Evolutionary conservation across 495 filamentous ascomycete genomes (phyloP).

Genomic region (Penicillium paxilli): DNA sequence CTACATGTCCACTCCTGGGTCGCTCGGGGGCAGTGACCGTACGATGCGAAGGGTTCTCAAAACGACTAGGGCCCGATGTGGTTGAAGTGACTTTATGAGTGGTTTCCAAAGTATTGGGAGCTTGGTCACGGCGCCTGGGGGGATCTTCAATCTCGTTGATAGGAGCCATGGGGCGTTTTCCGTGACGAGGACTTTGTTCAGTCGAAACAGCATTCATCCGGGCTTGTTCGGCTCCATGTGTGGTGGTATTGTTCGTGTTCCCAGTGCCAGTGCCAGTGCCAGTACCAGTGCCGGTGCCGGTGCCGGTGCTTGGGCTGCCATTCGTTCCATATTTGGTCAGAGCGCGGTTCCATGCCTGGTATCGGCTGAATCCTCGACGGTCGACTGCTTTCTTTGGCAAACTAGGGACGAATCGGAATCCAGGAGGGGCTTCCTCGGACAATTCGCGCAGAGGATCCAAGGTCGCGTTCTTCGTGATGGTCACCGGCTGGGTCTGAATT

Average conservation of each 20-base stretch:
- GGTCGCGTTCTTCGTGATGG: slow-evolving; percentile 13
- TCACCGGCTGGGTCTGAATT: slow-evolving; percentile 32
- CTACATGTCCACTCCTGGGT: slow-evolving; percentile 11
- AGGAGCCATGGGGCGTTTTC: slow-evolving; percentile 15
- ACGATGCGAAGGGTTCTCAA: slow-evolving; percentile 17
- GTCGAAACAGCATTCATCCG: slow-evolving; percentile 3
- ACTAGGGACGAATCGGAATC: slow-evolving; percentile 34
- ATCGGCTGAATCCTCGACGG: slow-evolving; percentile 50
- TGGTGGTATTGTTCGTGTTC: too few species aligned
- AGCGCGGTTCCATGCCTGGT: slow-evolving; percentile 50
- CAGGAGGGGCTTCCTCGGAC: slow-evolving; percentile 39
- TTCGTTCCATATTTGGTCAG: slow-evolving; percentile 39
- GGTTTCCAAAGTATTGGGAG: slow-evolving; percentile 8
- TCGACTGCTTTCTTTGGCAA: slow-evolving; percentile 33
- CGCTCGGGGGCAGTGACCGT: slow-evolving; percentile 3
- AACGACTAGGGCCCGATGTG: slow-evolving; percentile 13
- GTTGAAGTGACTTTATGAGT: slow-evolving; percentile 15
- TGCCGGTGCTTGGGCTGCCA: too few species aligned
- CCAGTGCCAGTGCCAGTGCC: too few species aligned
- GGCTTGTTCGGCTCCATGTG: slow-evolving; percentile 16
- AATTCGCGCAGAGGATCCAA: slow-evolving; percentile 25
- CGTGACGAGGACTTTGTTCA: slow-evolving; percentile 22
- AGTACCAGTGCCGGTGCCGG: too few species aligned
- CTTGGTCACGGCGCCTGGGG: slow-evolving; percentile 12
- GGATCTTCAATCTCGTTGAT: slow-evolving; percentile 16